Percentiles rank a stretch among this genome's conserved stretches.
Evolutionary conservation across 2,329 filamentous ascomycete genomes (phyloP).

Genomic region (Penicillium sp.): DNA sequence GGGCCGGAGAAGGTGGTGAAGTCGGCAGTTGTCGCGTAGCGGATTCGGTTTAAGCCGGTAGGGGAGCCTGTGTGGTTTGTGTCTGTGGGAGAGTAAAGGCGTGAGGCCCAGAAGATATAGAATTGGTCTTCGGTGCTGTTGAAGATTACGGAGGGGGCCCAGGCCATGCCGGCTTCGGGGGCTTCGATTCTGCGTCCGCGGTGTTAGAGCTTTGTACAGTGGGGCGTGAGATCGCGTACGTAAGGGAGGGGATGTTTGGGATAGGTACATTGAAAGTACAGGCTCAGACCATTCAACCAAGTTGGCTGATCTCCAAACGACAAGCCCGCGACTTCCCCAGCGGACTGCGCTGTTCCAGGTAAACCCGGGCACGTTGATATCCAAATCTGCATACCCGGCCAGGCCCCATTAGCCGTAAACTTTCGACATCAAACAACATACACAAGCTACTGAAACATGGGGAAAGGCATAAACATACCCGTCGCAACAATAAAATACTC

Average conservation of each 20-base stretch:
- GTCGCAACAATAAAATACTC: slow-evolving; percentile 15
- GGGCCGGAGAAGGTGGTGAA: slow-evolving; percentile 8
- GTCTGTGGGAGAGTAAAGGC: neutral
- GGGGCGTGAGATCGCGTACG: no score
- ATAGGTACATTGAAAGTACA: neutral
- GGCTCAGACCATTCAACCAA: slow-evolving; percentile 11
- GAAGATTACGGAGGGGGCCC: slow-evolving; percentile 11
- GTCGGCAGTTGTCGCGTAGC: slow-evolving; percentile 10
- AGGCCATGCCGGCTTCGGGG: slow-evolving; percentile 13
- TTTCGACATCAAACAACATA: no score
- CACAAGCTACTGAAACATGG: no score
- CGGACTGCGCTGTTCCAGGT: slow-evolving; percentile 10
- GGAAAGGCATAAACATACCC: neutral
- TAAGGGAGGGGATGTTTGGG: neutral
- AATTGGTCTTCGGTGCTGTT: slow-evolving; percentile 4
- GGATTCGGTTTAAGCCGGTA: slow-evolving; percentile 9
- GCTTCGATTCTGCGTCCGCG: slow-evolving; percentile 10
- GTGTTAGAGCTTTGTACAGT: no score
- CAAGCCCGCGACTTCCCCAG: slow-evolving; percentile 2
- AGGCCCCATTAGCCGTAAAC: neutral
- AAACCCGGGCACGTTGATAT: slow-evolving; percentile 12
- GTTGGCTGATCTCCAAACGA: neutral
- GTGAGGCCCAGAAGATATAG: slow-evolving; percentile 15
- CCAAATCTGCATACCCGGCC: neutral
- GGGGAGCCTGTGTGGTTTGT: neutral